Evolutionary conservation across 371 early-diverging fungal genomes (phyloP), one percentile per base, ranked within the genome.

Genomic region (Coemansia sp.): DNA sequence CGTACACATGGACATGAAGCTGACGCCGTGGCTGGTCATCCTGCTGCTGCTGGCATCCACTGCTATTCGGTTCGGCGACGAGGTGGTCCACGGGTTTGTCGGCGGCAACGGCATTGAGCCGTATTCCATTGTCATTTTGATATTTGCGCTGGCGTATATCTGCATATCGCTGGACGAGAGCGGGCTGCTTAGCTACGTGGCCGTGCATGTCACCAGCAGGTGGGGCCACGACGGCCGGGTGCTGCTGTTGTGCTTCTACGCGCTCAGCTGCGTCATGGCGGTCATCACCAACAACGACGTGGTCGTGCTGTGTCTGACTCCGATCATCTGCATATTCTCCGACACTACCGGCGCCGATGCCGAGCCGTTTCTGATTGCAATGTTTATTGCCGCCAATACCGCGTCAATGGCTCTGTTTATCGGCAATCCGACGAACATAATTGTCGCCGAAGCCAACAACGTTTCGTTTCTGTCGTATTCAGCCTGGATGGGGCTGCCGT

Each of bases 341-440:
- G 79, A 81, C 50, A 82, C 84, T 1, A 83, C 86, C 1, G 86
- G 84, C 54, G 82, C 88, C 33, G 57, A 69, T 14, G 86, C 88
- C 14, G 82, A 83, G 2, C 85, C 88, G 4, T 89, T 88, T 53
- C 66, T 89, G 34, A 83, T 88, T 77, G 85, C 86, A 47, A 88
- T 88, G 69, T 85, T 89, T 53, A 82, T 85, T 10, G 82, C 86
- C 0, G 87, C 90, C 31, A 89, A 89, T 58, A 89, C 86, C 77
- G 90, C 91, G 5, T 87, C 87, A 14, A 91, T 92, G 90, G 86
- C 88, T 0, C 71, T 93, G 9, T 92, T 88, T 63, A 88, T 93
- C 57, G 91, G 91, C 38, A 93, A 93, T 61, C 88, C 91, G 14
- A 92, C 92, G 1, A 93, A 93, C 59, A 88, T 93, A 2, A 84